phyloP scores from a whole-genome alignment of 2,329 filamentous ascomycete genomes.

The Calcarisporium arbuscula region DNA sequence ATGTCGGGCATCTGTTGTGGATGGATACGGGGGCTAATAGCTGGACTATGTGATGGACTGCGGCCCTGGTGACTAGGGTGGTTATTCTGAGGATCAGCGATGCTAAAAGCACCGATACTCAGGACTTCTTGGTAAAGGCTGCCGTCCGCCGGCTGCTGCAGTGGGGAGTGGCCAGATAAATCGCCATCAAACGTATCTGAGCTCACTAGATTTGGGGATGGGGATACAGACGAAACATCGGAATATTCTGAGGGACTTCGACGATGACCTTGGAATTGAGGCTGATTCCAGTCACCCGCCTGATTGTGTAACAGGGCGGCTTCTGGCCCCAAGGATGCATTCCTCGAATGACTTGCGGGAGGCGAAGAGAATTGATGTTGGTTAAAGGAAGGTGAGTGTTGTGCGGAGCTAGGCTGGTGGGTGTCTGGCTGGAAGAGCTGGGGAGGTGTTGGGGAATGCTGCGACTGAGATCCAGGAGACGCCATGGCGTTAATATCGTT shows the following conservation, averaged over 20 bases:
- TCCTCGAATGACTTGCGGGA: slow-evolving; percentile 45
- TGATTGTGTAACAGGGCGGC: slow-evolving; percentile 50
- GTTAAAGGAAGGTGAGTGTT: slow-evolving; percentile 52
- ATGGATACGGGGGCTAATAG: slow-evolving; percentile 56
- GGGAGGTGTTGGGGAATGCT: slow-evolving; percentile 51
- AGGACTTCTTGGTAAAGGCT: slow-evolving; percentile 71
- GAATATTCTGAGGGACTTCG: slow-evolving; percentile 86
- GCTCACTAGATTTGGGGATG: slow-evolving; percentile 74
- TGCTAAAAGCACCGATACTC: slow-evolving; percentile 71
- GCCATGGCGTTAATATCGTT: slow-evolving; percentile 48
- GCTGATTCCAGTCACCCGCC: slow-evolving; percentile 45
- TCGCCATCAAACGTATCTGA: slow-evolving; percentile 73
- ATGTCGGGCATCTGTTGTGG: slow-evolving; percentile 51
- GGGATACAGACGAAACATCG: slow-evolving; percentile 79
- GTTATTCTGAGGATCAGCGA: slow-evolving; percentile 66
- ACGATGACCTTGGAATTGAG: slow-evolving; percentile 73
- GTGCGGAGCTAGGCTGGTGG: slow-evolving; percentile 40
- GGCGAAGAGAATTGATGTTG: slow-evolving; percentile 49
- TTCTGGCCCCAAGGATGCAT: slow-evolving; percentile 51
- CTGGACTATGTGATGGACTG: slow-evolving; percentile 71
- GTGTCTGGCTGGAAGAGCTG: slow-evolving; percentile 46
- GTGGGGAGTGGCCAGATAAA: slow-evolving; percentile 68
- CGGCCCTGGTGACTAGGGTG: slow-evolving; percentile 64
- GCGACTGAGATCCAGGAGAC: slow-evolving; percentile 46
- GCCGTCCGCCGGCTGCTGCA: slow-evolving; percentile 67